Evolutionary conservation across 345 rosid species (phyloP).

Genomic region (Angophora floribunda): DNA sequence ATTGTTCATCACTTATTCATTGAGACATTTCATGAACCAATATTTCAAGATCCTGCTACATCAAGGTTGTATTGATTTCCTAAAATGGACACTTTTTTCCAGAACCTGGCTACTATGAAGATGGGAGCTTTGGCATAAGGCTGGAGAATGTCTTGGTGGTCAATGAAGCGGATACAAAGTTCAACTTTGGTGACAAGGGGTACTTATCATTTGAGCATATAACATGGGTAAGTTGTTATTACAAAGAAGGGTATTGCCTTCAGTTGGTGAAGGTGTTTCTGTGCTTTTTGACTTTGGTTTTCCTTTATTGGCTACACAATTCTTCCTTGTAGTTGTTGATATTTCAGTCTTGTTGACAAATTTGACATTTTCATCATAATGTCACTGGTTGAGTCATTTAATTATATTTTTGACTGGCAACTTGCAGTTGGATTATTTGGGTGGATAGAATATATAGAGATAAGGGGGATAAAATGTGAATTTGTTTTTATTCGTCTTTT

Average conservation of each 20-base stretch:
- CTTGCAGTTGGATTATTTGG: background rate
- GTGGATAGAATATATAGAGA: background rate
- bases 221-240: conserved; percentile 71
- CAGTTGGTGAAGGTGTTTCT: background rate
- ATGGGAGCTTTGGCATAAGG: conserved; percentile 89
- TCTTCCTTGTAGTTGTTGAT: background rate
- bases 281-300: background rate
- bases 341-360: background rate
- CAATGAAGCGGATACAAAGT: conserved; percentile 61
- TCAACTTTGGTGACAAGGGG: conserved; percentile 89
- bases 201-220: conserved; percentile 88
- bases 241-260: background rate
- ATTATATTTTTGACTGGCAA: background rate
- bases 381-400: background rate
- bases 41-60: background rate
- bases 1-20: background rate
- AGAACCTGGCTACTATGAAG: conserved; percentile 97
- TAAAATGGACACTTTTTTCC: conserved; percentile 6
- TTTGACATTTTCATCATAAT: background rate
- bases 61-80: background rate
- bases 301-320: background rate
- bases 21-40: background rate
- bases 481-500: background rate
- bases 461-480: background rate
- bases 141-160: conserved; percentile 91